Evolutionary conservation across 2,329 filamentous ascomycete species (phyloP), one percentile per base, ranked within the genome.

Genomic region (Sphaceloma murrayae): DNA sequence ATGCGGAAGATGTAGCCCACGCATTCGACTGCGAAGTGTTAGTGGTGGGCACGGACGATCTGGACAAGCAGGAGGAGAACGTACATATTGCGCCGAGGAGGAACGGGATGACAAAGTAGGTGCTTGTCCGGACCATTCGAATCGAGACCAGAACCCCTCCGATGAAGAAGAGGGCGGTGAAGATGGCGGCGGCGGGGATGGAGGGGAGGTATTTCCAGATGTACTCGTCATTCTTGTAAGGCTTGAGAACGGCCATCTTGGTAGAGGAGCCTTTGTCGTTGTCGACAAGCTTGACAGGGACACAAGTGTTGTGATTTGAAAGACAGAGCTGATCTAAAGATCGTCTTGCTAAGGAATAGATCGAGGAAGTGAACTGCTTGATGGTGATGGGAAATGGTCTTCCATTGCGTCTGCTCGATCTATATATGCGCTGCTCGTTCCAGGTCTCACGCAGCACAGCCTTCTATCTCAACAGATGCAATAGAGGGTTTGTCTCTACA

Each of bases 21-120:
- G 3, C 63, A 52, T 46, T 72, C 59, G 49, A 73, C 69, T 64
- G 59, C 1, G 8, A n/a, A 11, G 4, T 6, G n/a, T 51, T 18
- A 46, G 34, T 54, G 53, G 45, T 17, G 3, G 6, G 13, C 18
- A 26, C 13, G 34, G 3, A 5, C 31, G 5, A 4, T 19, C 44
- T 8, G 26, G 29, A 29, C 0, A 46, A 3, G 47, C 49, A 46
- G 8, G 26, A 30, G 29, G 0, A 46, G 3, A 47, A 62, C 71
- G 47, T 64, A 73, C 72, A 67, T 2, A 64, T 17, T 1, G 65
- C 67, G 0, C 70, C 71, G 1, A 70, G 50, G 11, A 67, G 50
- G 43, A 74, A 66, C 0, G 66, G 61, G 1, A 66, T 57, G 47
- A 71, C 71, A 51, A 70, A 75, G 64, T 68, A 73, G 8, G 64